Conservation (phyloP, 768 basidiomycete genomes). For the Clitopilus passeckerianus region DNA sequence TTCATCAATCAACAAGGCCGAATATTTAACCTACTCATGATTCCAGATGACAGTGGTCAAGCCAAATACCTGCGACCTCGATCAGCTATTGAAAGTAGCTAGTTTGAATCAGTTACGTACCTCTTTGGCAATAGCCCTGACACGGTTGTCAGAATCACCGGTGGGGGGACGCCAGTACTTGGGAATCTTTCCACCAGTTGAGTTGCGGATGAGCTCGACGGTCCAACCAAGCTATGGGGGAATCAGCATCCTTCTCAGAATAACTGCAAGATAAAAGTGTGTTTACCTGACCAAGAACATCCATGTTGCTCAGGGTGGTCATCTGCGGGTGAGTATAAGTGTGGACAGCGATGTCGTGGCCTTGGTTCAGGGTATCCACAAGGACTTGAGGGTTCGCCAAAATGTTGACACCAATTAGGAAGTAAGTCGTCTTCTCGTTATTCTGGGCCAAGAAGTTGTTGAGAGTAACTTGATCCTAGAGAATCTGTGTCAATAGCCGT, state of each 20-base stretch:
- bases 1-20: not conserved
- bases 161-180: constrained; percentile 87
- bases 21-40: constrained; percentile 53
- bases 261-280: not conserved
- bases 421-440: constrained; percentile 74
- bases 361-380: constrained; percentile 40
- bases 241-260: not conserved
- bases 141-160: constrained; percentile 80
- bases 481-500: constrained; percentile 1
- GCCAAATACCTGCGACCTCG: constrained; percentile 51
- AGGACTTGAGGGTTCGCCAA: constrained; percentile 53
- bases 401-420: constrained; percentile 85
- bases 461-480: constrained; percentile 39
- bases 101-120: constrained; percentile 27
- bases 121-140: constrained; percentile 79
- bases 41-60: constrained; percentile 89
- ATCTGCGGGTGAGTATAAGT: constrained; percentile 78
- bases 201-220: constrained; percentile 72
- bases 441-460: constrained; percentile 65
- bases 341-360: constrained; percentile 47
- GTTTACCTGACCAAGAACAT: constrained; percentile 60
- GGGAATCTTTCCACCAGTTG: constrained; percentile 67
- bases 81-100: not conserved
- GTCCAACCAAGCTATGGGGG: constrained; percentile 66
- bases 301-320: constrained; percentile 68